Percentiles rank a stretch among this genome's conserved stretches.
Conservation (phyloP, 441 rosid species). For the Gossypium lobatum region DNA sequence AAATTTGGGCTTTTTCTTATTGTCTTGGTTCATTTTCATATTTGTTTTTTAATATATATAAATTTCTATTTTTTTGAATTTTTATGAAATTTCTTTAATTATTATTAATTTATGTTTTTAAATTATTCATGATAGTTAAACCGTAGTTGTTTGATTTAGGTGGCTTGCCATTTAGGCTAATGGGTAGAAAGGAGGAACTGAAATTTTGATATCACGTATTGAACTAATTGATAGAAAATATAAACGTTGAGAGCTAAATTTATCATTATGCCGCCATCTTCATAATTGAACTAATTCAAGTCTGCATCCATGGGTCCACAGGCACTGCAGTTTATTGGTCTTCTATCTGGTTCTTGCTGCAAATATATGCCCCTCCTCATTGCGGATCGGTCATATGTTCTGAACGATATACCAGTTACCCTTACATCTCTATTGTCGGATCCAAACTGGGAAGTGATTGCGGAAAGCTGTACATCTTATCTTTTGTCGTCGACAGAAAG, state of each 20-base stretch:
- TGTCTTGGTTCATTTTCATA: background rate
- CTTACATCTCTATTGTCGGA: slow-evolving; percentile 56
- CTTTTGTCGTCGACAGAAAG: slow-evolving; percentile 64
- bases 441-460: slow-evolving; percentile 51
- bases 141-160: background rate
- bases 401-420: slow-evolving; percentile 71
- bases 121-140: background rate
- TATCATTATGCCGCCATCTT: background rate
- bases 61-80: background rate
- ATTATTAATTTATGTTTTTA: background rate
- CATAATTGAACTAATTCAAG: background rate
- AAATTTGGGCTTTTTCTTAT: too few species aligned
- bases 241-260: too few species aligned
- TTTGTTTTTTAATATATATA: background rate
- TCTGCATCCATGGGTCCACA: slow-evolving; percentile 22
- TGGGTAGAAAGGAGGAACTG: background rate
- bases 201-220: background rate
- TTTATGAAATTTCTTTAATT: too few species aligned
- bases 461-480: slow-evolving; percentile 41
- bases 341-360: slow-evolving; percentile 76
- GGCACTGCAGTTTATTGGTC: slow-evolving; percentile 69
- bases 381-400: slow-evolving; percentile 44
- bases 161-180: slow-evolving; percentile 3
- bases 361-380: slow-evolving; percentile 84
- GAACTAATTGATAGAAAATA: too few species aligned